Conservation (phyloP, 345 rosid genomes). For the Eucalyptus fibrosa region DNA sequence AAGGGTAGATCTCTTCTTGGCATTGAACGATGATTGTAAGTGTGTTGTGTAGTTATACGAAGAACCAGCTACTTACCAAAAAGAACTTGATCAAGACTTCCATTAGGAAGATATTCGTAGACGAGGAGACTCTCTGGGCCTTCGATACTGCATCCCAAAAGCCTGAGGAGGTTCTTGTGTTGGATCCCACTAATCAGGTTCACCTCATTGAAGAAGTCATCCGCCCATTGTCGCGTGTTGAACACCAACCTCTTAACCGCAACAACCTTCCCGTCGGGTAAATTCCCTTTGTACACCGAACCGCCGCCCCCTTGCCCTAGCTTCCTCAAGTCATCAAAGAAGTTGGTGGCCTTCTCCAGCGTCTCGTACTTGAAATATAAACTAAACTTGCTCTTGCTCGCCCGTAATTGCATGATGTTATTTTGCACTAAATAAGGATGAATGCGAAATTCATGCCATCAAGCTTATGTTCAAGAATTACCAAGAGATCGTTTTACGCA, state of each 20-base stretch:
- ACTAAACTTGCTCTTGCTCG: background rate
- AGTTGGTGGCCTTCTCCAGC: slow-evolving; percentile 59
- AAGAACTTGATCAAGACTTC: slow-evolving; percentile 64
- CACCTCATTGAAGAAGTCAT: slow-evolving; percentile 76
- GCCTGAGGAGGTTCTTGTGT: slow-evolving; percentile 37
- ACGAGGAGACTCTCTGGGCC: slow-evolving; percentile 79
- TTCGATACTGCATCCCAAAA: slow-evolving; percentile 79
- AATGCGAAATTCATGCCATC: background rate
- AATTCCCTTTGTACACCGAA: slow-evolving; percentile 63
- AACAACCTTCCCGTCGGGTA: slow-evolving; percentile 51
- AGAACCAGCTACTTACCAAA: slow-evolving; percentile 21
- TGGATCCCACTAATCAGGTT: slow-evolving; percentile 42
- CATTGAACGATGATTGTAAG: background rate
- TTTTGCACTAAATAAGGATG: background rate
- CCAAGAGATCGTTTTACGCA: background rate
- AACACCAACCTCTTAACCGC: slow-evolving; percentile 63
- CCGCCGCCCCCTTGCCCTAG: slow-evolving; percentile 77
- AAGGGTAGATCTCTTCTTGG: background rate
- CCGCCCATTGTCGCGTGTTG: slow-evolving; percentile 57
- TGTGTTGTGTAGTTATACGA: background rate
- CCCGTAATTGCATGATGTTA: background rate
- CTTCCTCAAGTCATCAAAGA: slow-evolving; percentile 44
- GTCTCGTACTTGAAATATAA: slow-evolving; percentile 46
- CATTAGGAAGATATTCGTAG: slow-evolving; percentile 65
- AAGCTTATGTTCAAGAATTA: background rate